Evolutionary conservation across 495 filamentous ascomycete genomes (phyloP).

Genomic region (Penicillium parvum): DNA sequence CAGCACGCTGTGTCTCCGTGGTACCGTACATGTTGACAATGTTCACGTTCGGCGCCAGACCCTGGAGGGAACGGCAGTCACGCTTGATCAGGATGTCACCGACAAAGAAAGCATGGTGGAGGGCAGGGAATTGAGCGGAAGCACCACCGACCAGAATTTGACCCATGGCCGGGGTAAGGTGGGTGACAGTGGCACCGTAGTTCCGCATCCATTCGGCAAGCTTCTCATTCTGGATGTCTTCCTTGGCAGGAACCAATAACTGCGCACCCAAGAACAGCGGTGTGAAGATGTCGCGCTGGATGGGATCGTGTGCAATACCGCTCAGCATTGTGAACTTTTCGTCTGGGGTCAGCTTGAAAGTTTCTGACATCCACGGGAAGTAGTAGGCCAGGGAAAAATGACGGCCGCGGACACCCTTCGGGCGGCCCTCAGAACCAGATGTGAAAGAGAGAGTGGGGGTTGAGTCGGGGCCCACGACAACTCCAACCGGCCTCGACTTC

Average conservation of each 20-base stretch:
- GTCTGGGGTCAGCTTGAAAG: slow-evolving; percentile 67
- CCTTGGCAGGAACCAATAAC: slow-evolving; percentile 73
- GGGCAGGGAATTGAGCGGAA: slow-evolving; percentile 65
- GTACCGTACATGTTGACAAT: slow-evolving; percentile 94
- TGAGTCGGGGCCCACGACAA: slow-evolving; percentile 86
- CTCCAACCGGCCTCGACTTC: slow-evolving; percentile 58
- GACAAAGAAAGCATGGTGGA: slow-evolving; percentile 87
- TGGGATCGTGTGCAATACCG: slow-evolving; percentile 84
- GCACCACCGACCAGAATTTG: slow-evolving; percentile 90
- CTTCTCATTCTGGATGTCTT: slow-evolving; percentile 83
- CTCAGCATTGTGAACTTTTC: slow-evolving; percentile 81
- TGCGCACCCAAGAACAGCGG: slow-evolving; percentile 84
- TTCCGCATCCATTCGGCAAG: slow-evolving; percentile 89
- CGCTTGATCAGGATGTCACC: slow-evolving; percentile 86
- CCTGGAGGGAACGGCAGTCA: slow-evolving; percentile 76
- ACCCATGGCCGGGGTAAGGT: slow-evolving; percentile 92
- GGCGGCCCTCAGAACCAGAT: slow-evolving; percentile 75
- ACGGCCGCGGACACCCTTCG: slow-evolving; percentile 83
- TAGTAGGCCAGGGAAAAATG: slow-evolving; percentile 88
- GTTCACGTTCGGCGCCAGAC: slow-evolving; percentile 70
- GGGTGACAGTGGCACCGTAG: slow-evolving; percentile 75
- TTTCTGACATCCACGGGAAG: slow-evolving; percentile 87
- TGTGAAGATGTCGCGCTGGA: slow-evolving; percentile 91
- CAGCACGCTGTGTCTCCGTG: slow-evolving; percentile 83
- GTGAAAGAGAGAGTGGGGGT: slow-evolving; percentile 82